phyloP scores from a whole-genome alignment of 2,329 filamentous ascomycete species.

The Trichoderma asperellum region DNA sequence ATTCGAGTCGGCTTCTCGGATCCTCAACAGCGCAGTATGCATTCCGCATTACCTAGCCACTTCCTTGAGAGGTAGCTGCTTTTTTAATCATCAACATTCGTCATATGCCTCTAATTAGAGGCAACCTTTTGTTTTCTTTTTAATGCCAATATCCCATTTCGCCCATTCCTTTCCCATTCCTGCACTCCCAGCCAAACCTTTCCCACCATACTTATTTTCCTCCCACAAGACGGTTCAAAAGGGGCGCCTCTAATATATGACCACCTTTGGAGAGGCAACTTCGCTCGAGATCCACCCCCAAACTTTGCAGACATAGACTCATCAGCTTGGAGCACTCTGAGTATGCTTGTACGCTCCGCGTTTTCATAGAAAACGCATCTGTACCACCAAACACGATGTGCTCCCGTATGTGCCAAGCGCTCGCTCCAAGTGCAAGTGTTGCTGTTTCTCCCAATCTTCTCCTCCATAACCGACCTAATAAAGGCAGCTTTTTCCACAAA shows the following conservation, averaged over 20 bases:
- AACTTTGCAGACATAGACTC: neutral
- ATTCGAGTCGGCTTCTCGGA: neutral
- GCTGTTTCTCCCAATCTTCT: neutral
- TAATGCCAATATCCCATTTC: slow-evolving; percentile 9
- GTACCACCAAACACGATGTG: neutral
- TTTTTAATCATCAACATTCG: slow-evolving; percentile 15
- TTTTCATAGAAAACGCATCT: neutral
- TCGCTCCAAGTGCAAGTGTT: neutral
- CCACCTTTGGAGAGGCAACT: no score
- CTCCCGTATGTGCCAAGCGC: neutral
- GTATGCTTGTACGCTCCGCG: neutral
- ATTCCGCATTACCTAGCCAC: slow-evolving; percentile 21
- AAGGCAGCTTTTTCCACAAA: slow-evolving; percentile 9
- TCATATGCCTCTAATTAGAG: slow-evolving; percentile 9
- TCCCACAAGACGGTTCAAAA: neutral
- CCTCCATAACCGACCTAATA: slow-evolving; percentile 7
- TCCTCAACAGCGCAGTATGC: slow-evolving; percentile 15
- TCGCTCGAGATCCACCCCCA: neutral
- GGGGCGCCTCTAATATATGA: neutral
- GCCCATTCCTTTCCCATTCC: neutral
- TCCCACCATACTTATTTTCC: neutral
- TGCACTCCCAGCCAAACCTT: neutral
- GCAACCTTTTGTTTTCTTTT: slow-evolving; percentile 14
- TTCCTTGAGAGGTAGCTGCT: neutral
- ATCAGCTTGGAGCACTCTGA: neutral